Evolutionary conservation across 2,329 filamentous ascomycete species (phyloP).

Genomic region (Hymenotorrendiella dingleyae): DNA sequence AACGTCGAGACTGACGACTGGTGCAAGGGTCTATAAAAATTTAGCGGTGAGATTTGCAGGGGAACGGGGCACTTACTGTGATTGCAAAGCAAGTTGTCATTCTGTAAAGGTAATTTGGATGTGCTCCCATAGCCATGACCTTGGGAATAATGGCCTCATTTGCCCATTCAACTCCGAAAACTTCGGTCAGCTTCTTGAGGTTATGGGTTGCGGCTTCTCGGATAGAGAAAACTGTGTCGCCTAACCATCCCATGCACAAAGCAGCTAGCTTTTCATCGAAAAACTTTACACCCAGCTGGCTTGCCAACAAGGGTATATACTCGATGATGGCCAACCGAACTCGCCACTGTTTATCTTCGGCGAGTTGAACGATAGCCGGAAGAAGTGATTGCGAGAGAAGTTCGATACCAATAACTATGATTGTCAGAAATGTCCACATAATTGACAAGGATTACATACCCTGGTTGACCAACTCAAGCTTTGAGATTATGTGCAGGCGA

Average conservation of each 20-base stretch:
- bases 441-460: slow-evolving; percentile 44
- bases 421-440: slow-evolving; percentile 15
- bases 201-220: slow-evolving; percentile 96
- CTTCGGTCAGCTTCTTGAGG: slow-evolving; percentile 95
- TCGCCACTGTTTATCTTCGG: slow-evolving; percentile 99
- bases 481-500: slow-evolving; percentile 98
- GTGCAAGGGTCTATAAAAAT: slow-evolving; percentile 71
- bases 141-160: slow-evolving; percentile 96
- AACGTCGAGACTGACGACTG: slow-evolving; percentile 87
- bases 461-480: slow-evolving; percentile 96
- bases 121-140: slow-evolving; percentile 96
- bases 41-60: not conserved
- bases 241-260: slow-evolving; percentile 97
- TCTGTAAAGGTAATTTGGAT: slow-evolving; percentile 97
- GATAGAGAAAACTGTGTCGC: slow-evolving; percentile 98
- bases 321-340: slow-evolving; percentile 97
- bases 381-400: slow-evolving; percentile 93
- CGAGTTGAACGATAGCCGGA: slow-evolving; percentile 92
- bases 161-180: slow-evolving; percentile 97
- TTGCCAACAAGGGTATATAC: slow-evolving; percentile 94
- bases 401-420: slow-evolving; percentile 89
- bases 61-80: slow-evolving; percentile 60
- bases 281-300: slow-evolving; percentile 93
- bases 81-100: slow-evolving; percentile 99
- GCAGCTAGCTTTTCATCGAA: slow-evolving; percentile 96